These are phyloP conservation scores for Scheffersomyces parashehatae DNA, from an alignment of 1,139 yeast species.

Conservation along the genomic window DNA sequence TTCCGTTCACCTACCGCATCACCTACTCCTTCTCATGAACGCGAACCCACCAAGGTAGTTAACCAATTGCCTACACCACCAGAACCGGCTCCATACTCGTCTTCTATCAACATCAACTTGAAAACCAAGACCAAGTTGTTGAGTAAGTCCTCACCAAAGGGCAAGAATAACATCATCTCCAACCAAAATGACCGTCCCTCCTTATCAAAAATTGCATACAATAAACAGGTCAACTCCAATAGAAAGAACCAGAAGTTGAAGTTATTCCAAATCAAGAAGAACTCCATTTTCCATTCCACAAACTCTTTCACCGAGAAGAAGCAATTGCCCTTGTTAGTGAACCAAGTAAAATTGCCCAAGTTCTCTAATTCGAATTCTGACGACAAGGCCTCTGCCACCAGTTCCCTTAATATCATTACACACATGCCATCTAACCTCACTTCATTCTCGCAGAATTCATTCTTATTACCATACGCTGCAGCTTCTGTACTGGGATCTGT, in stretches of 20 bases:
- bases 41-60: conserved; percentile 1
- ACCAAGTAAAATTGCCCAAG: conserved; percentile 9
- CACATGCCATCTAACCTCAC: not conserved
- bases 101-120: conserved; percentile 28
- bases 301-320: conserved; percentile 6
- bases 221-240: conserved; percentile 13
- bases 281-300: conserved; percentile 26
- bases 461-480: conserved; percentile 7
- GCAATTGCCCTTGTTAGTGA: conserved; percentile 8
- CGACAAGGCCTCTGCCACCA: conserved; percentile 5
- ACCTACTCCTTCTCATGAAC: not conserved
- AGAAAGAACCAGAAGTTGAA: conserved; percentile 22
- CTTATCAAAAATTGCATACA: conserved; percentile 23
- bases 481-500: conserved; percentile 2
- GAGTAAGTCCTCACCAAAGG: not conserved
- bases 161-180: not conserved
- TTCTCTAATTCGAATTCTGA: conserved; percentile 4
- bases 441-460: conserved; percentile 3
- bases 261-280: conserved; percentile 35
- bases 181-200: conserved; percentile 18
- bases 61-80: conserved; percentile 20
- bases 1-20: not conserved
- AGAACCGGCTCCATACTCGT: conserved; percentile 14
- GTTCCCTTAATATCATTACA: conserved; percentile 2
- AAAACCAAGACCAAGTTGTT: conserved; percentile 8